A percentile compares a stretch with the other conserved stretches of the same genome.
Conservation (phyloP, 257 asterid genomes). For the Sherardia arvensis region DNA sequence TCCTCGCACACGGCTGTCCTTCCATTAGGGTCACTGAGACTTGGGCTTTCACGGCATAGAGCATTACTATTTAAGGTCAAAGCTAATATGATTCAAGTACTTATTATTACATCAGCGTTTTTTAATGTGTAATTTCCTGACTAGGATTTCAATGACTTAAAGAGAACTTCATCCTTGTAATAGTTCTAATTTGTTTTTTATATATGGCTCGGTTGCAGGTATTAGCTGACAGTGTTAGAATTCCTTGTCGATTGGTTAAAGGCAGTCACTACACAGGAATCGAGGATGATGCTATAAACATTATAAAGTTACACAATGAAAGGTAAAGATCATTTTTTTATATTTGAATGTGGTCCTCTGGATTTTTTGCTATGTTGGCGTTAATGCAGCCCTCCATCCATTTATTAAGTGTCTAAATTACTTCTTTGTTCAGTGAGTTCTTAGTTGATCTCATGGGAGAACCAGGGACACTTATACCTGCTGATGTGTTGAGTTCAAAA, state of each 20-base stretch:
- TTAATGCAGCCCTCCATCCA: conserved; percentile 12
- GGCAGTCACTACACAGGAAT: conserved; percentile 91
- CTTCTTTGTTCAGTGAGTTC: conserved; percentile 66
- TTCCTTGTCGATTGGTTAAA: conserved; percentile 89
- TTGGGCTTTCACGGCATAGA: conserved; percentile 95
- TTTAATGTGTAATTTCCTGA: background rate
- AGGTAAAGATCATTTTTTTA: conserved; percentile 37
- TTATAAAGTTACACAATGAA: conserved; percentile 71
- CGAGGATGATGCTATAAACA: conserved; percentile 92
- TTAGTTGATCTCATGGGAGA: conserved; percentile 99
- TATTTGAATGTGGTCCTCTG: background rate
- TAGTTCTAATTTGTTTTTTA: background rate
- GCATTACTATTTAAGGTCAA: conserved; percentile 94
- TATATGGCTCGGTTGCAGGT: conserved; percentile 53
- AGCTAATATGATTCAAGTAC: background rate
- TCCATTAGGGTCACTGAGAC: conserved; percentile 79
- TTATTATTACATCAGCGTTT: background rate
- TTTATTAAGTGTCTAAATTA: conserved; percentile 25
- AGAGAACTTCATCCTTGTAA: background rate
- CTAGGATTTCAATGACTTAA: background rate
- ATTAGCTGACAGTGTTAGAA: conserved; percentile 82
- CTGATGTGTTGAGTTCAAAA: conserved; percentile 63
- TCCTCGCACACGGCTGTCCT: conserved; percentile 86
- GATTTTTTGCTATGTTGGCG: conserved; percentile 10
- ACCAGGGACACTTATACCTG: conserved; percentile 96